Conservation (phyloP, 805 yeast genomes). For the Lipomyces sp. region DNA sequence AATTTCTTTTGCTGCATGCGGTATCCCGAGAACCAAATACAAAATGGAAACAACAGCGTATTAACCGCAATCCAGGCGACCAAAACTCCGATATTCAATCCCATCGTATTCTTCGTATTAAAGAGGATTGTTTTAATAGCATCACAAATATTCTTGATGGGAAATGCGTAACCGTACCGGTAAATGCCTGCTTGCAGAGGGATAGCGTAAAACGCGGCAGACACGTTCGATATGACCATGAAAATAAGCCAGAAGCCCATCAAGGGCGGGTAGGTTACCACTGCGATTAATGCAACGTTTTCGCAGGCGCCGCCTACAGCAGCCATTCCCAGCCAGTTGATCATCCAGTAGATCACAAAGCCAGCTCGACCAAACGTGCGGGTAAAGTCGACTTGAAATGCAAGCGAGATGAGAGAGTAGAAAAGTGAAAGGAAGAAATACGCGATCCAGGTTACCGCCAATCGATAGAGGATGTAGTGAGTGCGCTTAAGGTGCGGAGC, state of each 20-base stretch:
- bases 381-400: slow-evolving; percentile 66
- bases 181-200: slow-evolving; percentile 61
- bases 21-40: slow-evolving; percentile 17
- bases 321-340: slow-evolving; percentile 67
- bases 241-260: slow-evolving; percentile 73
- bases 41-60: slow-evolving; percentile 25
- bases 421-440: slow-evolving; percentile 63
- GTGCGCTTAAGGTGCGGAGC: slow-evolving; percentile 52
- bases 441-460: slow-evolving; percentile 54
- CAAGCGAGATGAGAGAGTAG: slow-evolving; percentile 65
- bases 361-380: slow-evolving; percentile 67
- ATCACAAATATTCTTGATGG: slow-evolving; percentile 68
- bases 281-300: slow-evolving; percentile 57
- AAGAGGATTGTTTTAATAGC: slow-evolving; percentile 63
- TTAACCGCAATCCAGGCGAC: slow-evolving; percentile 64
- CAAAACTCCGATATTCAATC: slow-evolving; percentile 66
- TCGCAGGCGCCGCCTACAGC: slow-evolving; percentile 81
- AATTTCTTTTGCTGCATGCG: slow-evolving; percentile 17
- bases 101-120: slow-evolving; percentile 60
- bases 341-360: slow-evolving; percentile 74
- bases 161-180: slow-evolving; percentile 69
- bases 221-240: slow-evolving; percentile 70
- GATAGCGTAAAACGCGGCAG: slow-evolving; percentile 70
- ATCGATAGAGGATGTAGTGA: slow-evolving; percentile 59
- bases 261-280: slow-evolving; percentile 62